Evolutionary conservation across 805 yeast species (phyloP), one percentile per base, ranked within the genome.

Genomic region (Pichia kluyveri): DNA sequence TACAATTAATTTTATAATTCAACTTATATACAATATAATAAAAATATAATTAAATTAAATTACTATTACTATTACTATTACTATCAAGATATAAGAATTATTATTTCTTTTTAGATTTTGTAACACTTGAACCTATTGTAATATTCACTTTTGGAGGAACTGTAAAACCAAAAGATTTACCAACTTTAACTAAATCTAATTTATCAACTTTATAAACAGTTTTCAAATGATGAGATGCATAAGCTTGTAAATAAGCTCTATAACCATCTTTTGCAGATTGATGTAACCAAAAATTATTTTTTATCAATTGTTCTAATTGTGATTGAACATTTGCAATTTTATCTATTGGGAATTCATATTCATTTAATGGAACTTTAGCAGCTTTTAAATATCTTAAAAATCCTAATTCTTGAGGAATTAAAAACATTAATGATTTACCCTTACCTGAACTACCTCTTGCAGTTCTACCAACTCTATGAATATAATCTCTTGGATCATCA

Each of bases 401-500:
- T 3, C 99, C 99, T 44, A 93, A 76, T 69, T 93, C 99, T 40
- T 79, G 80, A 41, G 99, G 99, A 9, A 91, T 83, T 65, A 93
- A 75, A 67, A 93, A 93, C 98, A 93, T 90, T 53, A 93, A 73
- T 10, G 96, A 87, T 68, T 83, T 86, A 60, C 99, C 99, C 63
- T 82, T 83, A 49, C 96, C 98, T 43, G 77, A 63, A 23, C 83
- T 70, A 55, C 95, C 96, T 73, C 99, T 83, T 37, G 99, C 99
- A 28, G 99, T 93, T 75, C 99, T 83, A 56, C 99, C 99, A 37
- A 93, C 99, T 69, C 99, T 82, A 71, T 93, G 99, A 57, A 93
- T 93, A 67, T 93, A 93, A 69, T 93, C 98, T 71, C 98, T 82
- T 69, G 99, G 99, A 70, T 93, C 99, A 83, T 93, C 99, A 66